Evolutionary conservation across 225 moss, liverwort and hornwort species (phyloP), one percentile per base, ranked within the genome.

Genomic region (Takakia lepidozioides): DNA sequence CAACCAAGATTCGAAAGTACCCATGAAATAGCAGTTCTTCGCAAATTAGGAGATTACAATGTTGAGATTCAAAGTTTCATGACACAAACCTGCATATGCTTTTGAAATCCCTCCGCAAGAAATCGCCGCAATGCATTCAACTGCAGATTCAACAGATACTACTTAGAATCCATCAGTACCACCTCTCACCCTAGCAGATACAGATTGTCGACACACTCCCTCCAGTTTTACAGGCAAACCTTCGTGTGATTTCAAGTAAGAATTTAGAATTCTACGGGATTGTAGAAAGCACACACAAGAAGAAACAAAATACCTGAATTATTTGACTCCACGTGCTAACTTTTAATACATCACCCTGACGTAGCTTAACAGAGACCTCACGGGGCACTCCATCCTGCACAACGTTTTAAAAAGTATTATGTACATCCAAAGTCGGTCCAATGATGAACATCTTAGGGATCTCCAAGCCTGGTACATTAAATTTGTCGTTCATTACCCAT

Each of bases 81-180:
- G n/a, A 27, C 1, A 60, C 61, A 60, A 67, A 92, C 93, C 86
- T 93, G 93, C 83, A 88, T 76, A 32, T 93, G 93, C 46, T 52
- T 86, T 65, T 93, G 86, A 63, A 93, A 93, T 23, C 88, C 93
- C 52, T 84, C 81, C 43, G 64, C 73, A 68, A 93, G 56, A 25
- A 83, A 82, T 32, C 72, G 83, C 38, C 86, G 75, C 49, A 88
- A 45, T 10, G 38, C 67, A 64, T 88, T 93, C 60, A 93, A 70
- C 86, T 93, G 74, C 58, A 59, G 5, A 2, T 5, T 32, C 27
- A n/a, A 51, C 8, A 51, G 3, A 48, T 3, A 18, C 19, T 8
- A 8, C 17, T 23, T 24, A 48, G 25, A 21, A 20, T 17, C 7
- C 8, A 7, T 48, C 47, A 19, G 6, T 5, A 16, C n/a, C 7